Percentiles rank a stretch among this genome's conserved stretches.
phyloP scores from a whole-genome alignment of 2,329 filamentous ascomycete genomes.

The Penicillium rolfsii region DNA sequence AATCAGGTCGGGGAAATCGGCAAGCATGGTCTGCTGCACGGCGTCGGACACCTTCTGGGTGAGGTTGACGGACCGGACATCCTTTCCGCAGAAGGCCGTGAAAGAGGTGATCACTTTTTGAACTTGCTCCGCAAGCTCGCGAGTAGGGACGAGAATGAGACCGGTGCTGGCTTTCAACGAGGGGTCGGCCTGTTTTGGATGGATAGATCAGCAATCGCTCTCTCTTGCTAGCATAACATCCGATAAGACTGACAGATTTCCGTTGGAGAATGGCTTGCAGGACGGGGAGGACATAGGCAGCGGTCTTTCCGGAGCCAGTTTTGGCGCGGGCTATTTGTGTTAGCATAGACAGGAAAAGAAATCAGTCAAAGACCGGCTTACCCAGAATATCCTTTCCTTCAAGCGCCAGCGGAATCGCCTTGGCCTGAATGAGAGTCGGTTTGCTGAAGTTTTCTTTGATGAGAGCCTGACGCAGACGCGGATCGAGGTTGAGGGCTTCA shows the following conservation, averaged over 20 bases:
- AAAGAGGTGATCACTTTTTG: conserved; percentile 76
- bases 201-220: conserved; percentile 4
- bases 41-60: conserved; percentile 88
- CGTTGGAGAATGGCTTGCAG: conserved; percentile 79
- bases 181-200: conserved; percentile 36
- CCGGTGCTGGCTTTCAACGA: conserved; percentile 62
- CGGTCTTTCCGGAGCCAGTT: conserved; percentile 95
- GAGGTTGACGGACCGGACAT: conserved; percentile 80
- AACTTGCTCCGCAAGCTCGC: conserved; percentile 92
- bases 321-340: conserved; percentile 72
- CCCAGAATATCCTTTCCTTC: conserved; percentile 83
- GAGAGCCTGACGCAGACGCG: conserved; percentile 82
- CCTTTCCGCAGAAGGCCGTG: conserved; percentile 80
- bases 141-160: conserved; percentile 91
- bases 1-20: conserved; percentile 84
- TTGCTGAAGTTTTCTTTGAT: conserved; percentile 80
- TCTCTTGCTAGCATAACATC: background rate
- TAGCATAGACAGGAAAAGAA: conserved; percentile 12
- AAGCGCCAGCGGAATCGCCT: conserved; percentile 84
- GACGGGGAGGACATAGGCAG: conserved; percentile 91
- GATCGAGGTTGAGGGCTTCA: conserved; percentile 75
- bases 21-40: conserved; percentile 83
- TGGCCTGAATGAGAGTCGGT: conserved; percentile 85
- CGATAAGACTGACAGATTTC: conserved; percentile 61
- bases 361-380: conserved; percentile 30